Conservation (phyloP, 2,329 filamentous ascomycete species). For the Colletotrichum australisinense region DNA sequence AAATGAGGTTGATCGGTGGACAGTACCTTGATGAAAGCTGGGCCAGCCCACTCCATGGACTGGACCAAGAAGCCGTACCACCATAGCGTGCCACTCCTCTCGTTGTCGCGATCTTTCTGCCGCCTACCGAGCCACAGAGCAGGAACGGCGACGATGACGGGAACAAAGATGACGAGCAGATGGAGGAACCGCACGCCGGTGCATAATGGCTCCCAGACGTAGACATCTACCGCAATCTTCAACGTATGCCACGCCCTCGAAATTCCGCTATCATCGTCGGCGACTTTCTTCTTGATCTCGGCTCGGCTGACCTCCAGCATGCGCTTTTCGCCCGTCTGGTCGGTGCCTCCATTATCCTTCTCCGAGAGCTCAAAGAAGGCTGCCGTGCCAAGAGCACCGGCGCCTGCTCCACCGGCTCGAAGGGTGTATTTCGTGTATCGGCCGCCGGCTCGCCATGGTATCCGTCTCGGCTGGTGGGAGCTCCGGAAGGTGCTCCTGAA, state of each 20-base stretch:
- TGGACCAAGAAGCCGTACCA: conserved; percentile 93
- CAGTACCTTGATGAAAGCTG: conserved; percentile 93
- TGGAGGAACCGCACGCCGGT: conserved; percentile 91
- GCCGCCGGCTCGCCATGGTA: conserved; percentile 39
- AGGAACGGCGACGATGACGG: conserved; percentile 85
- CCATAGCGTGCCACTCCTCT: conserved; percentile 86
- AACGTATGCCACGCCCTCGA: conserved; percentile 68
- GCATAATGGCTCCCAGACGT: conserved; percentile 85
- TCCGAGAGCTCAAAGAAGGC: conserved; percentile 70
- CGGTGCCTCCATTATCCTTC: conserved; percentile 59
- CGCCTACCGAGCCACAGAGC: conserved; percentile 81
- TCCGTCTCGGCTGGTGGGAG: conserved; percentile 37
- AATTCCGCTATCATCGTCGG: conserved; percentile 70
- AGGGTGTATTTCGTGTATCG: conserved; percentile 44
- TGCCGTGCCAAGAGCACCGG: conserved; percentile 61
- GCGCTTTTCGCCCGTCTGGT: conserved; percentile 80
- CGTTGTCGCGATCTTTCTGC: conserved; percentile 73
- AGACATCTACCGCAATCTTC: conserved; percentile 76
- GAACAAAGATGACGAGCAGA: conserved; percentile 88
- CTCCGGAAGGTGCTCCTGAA: conserved; percentile 17
- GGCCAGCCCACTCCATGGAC: conserved; percentile 92
- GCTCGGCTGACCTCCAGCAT: conserved; percentile 87
- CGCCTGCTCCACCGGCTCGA: conserved; percentile 53
- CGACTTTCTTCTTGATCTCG: conserved; percentile 79
- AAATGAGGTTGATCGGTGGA: neutral